Conservation (phyloP, 2,329 filamentous ascomycete genomes). For the Dothistroma pini region DNA sequence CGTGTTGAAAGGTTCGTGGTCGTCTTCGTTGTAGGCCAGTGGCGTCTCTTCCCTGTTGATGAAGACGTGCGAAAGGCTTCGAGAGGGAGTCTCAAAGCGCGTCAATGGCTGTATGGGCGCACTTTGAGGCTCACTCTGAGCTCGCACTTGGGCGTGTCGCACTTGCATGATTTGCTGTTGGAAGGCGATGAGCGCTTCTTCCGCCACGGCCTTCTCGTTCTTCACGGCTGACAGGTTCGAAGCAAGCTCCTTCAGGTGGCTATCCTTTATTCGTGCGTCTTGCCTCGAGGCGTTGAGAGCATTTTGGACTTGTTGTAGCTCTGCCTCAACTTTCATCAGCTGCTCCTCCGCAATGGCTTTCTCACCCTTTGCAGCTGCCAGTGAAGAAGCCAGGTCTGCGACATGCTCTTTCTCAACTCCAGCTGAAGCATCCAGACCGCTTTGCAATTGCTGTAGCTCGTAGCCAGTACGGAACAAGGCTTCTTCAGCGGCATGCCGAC, state of each 20-base stretch:
- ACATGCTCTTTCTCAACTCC: conserved; percentile 6
- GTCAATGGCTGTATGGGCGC: not conserved
- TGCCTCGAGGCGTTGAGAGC: not conserved
- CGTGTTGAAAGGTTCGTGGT: conserved; percentile 3
- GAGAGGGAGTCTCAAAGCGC: conserved; percentile 5
- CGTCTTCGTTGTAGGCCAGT: conserved; percentile 20
- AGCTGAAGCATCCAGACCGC: not conserved
- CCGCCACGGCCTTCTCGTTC: not conserved
- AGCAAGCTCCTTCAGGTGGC: conserved; percentile 2
- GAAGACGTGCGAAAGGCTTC: conserved; percentile 18
- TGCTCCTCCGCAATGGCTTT: conserved; percentile 7
- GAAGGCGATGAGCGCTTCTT: conserved; percentile 2
- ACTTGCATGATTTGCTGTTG: conserved; percentile 4
- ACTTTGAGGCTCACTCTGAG: not conserved
- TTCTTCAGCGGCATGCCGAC: conserved; percentile 3
- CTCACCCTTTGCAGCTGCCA: conserved; percentile 7
- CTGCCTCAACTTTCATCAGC: not conserved
- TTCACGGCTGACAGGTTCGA: not conserved
- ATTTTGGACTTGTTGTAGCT: not conserved
- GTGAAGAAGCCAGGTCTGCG: conserved; percentile 4
- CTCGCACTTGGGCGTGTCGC: not conserved
- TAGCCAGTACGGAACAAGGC: conserved; percentile 3
- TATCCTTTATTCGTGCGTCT: conserved; percentile 1
- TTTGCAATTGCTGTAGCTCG: conserved; percentile 9
- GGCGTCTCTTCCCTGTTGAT: conserved; percentile 22